Evolutionary conservation across 139 green algal species (phyloP), one percentile per base, ranked within the genome.

Genomic region (Trebouxia sp.): DNA sequence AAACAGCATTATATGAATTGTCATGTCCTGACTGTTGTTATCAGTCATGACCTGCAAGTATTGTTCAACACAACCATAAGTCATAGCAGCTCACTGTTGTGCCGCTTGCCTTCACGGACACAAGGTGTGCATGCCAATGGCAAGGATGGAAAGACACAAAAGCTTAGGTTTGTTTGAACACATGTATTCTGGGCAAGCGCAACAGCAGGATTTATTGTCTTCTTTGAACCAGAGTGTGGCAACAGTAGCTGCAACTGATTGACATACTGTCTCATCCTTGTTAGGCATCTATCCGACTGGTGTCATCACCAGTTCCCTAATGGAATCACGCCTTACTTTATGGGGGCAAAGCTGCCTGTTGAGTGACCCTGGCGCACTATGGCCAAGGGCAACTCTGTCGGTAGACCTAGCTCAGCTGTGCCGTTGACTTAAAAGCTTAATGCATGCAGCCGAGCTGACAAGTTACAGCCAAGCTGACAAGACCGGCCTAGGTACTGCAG

Each of bases 1-100:
- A 67, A 67, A 67, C 26, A 67, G 56, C 56, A 67, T 67, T 67
- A 67, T 39, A 67, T 67, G 56, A n/a, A 67, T 67, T 67, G n/a
- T 41, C 39, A 39, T 67, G 56, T 67, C n/a, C n/a, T 67, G 56
- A n/a, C 56, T 67, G 56, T 67, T 67, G 56, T 28, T 67, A 67
- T 67, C 56, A 67, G 56, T 67, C 17, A 67, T 67, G 56, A 67
- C 56, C 56, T 67, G n/a, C 38, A 67, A 67, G 56, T 22, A 67
- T 67, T 67, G 56, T 67, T 38, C n/a, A 67, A 39, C 38, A 67
- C 39, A 67, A 67, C 26, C 56, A 67, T 28, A 67, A 67, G 47
- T 53, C 47, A 53, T 53, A 53, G 47, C 47, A 53, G 47, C 20
- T 53, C 47, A 53, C 47, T 26, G 20, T 14, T 53, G 47, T 53